Conservation (phyloP, 352 stramenopile species). For the Phytophthora rubi region DNA sequence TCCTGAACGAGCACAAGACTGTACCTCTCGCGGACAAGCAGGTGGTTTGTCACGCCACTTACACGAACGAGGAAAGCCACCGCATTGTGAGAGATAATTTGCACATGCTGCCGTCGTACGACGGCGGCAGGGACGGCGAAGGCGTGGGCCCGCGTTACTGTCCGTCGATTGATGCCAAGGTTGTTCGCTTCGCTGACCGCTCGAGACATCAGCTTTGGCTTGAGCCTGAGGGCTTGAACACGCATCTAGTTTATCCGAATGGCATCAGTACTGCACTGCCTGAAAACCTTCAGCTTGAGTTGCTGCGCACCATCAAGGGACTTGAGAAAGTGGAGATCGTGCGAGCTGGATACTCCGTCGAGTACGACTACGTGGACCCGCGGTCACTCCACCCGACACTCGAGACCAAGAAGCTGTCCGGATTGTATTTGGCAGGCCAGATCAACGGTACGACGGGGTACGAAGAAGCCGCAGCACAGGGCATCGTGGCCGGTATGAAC, state of each 20-base stretch:
- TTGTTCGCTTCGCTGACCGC: constrained; percentile 80
- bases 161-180: constrained; percentile 98
- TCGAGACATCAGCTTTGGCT: constrained; percentile 94
- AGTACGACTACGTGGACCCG: constrained; percentile 99
- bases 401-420: constrained; percentile 93
- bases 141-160: constrained; percentile 93
- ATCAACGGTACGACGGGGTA: constrained; percentile 99
- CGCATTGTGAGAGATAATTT: constrained; percentile 94
- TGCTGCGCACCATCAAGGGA: constrained; percentile 96
- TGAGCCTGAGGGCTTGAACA: constrained; percentile 97
- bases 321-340: constrained; percentile 96
- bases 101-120: constrained; percentile 94
- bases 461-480: constrained; percentile 98
- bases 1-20: constrained; percentile 80
- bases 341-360: constrained; percentile 98
- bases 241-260: constrained; percentile 98
- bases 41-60: constrained; percentile 95
- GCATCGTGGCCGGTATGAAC: constrained; percentile 97
- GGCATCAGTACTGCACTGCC: constrained; percentile 94
- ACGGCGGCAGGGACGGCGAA: constrained; percentile 72
- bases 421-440: constrained; percentile 97
- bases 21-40: constrained; percentile 80
- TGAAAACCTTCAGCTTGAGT: constrained; percentile 94
- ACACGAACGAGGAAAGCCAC: constrained; percentile 97
- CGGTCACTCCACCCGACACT: constrained; percentile 93